Evolutionary conservation across 2,329 filamentous ascomycete species (phyloP), one percentile per base, ranked within the genome.

Genomic region (Hymenoscyphus fructigenus): DNA sequence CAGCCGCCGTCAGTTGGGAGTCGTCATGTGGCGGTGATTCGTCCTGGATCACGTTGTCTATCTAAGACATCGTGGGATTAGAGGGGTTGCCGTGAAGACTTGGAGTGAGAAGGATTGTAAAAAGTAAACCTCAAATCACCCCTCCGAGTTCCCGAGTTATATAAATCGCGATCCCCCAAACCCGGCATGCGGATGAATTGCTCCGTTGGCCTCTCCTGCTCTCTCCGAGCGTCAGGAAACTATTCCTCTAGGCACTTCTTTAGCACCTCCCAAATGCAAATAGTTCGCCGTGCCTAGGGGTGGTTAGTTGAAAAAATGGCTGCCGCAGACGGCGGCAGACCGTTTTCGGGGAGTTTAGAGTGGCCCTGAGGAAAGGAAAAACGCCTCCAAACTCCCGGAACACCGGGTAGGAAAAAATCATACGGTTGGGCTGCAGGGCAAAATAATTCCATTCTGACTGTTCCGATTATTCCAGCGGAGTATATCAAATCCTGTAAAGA

Each of bases 351-450:
- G 7, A 50, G 12, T 50, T 50, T 12, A 12, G 14, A 36, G 34
- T 10, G 34, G 34, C 34, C 12, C 34, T 26, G 44, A 32, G 23
- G 15, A 9, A 3, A 7, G 20, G n/a, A 26, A 50, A 44, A 44
- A 44, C 41, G 17, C 28, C 32, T 29, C 29, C 56, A 12, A 41
- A 6, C 6, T 38, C 57, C 34, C 57, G 57, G 57, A 59, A 59
- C 57, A 15, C 57, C 57, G 57, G 57, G 38, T 23, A 38, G 5
- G 56, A 20, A 34, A n/a, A 36, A 57, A n/a, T 28, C 44, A 34
- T 29, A 23, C 44, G 44, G 44, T 23, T 23, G 44, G 20, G 44
- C 44, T 50, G 41, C 41, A n/a, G 15, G 41, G 17, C 41, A 44
- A 29, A 5, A 44, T 44, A 15, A 44, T 44, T 44, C 38, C 38